phyloP scores from a whole-genome alignment of 768 basidiomycete genomes.

The Suillus variegatus region DNA sequence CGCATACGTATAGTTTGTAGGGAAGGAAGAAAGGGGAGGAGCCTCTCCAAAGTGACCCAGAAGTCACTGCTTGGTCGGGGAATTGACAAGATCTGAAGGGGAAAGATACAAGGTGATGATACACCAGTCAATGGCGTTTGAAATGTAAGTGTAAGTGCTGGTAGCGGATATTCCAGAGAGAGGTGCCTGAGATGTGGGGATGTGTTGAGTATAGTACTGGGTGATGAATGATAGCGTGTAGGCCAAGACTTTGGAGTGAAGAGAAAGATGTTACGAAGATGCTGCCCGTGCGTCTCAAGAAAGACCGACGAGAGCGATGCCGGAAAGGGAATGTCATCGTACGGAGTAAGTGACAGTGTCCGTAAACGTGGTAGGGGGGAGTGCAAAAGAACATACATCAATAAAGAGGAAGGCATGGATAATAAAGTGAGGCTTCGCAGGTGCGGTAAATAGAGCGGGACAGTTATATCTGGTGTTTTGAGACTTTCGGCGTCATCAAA shows the following conservation, averaged over 20 bases:
- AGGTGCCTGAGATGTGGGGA: conserved; percentile 66
- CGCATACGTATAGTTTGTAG: conserved; percentile 59
- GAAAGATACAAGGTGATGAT: conserved; percentile 32
- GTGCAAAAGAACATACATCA: conserved; percentile 59
- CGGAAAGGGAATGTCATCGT: conserved; percentile 65
- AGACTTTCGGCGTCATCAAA: conserved; percentile 21
- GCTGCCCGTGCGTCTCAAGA: conserved; percentile 57
- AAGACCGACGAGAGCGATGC: conserved; percentile 58
- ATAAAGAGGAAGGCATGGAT: conserved; percentile 65
- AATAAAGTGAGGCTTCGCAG: conserved; percentile 63
- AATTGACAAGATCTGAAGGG: conserved; percentile 68
- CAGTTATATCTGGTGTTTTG: conserved; percentile 29
- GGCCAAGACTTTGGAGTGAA: conserved; percentile 74
- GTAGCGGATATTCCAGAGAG: conserved; percentile 71
- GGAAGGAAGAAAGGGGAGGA: conserved; percentile 57
- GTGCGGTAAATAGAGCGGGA: conserved; percentile 51
- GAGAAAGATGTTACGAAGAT: conserved; percentile 61
- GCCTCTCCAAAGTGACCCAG: conserved; percentile 53
- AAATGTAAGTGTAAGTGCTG: conserved; percentile 41
- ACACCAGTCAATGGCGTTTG: conserved; percentile 12
- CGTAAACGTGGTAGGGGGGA: conserved; percentile 62
- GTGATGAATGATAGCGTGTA: conserved; percentile 56
- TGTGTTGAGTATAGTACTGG: conserved; percentile 44
- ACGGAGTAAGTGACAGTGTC: conserved; percentile 72
- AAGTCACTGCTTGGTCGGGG: conserved; percentile 69